These are phyloP conservation scores for Hordeum vulgare DNA, from an alignment of 176 grass and related monocot species.

Conservation along the genomic window MorexV3_pseudomolecules_assembly NC_058521.1:105673980-105674479, in stretches of 20 bases:
- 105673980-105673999: not conserved
- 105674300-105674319: not conserved
- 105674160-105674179: not conserved
- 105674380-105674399: not conserved
- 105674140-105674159: not conserved
- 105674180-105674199: not conserved
- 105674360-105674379: not conserved
- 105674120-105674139: not conserved
- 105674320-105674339: not conserved
- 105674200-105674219: not conserved
- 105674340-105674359: not conserved
- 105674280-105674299: not conserved
- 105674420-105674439: conserved; percentile 65
- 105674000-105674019: not conserved
- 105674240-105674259: not conserved
- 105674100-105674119: not conserved
- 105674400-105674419: conserved; percentile 47
- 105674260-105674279: not conserved
- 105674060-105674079: not conserved
- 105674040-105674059: not conserved
- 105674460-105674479: conserved; percentile 49
- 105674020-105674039: not conserved
- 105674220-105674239: not conserved
- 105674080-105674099: not conserved
- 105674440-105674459: conserved; percentile 33